Evolutionary conservation across 1,139 yeast species (phyloP).

Genomic region (Blastobotrys arbuscula): DNA sequence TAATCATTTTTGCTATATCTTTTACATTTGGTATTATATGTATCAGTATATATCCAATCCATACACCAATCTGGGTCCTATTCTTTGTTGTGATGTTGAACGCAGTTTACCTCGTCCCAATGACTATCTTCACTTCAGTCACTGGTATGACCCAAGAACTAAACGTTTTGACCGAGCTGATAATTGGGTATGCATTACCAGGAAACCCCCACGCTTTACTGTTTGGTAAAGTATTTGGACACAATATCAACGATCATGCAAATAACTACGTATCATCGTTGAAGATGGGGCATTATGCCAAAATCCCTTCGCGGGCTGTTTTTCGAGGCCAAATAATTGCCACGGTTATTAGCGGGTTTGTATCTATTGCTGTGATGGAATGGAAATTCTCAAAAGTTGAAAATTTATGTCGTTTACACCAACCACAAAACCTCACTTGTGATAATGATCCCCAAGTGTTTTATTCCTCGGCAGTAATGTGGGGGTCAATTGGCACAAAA

Average conservation of each 20-base stretch:
- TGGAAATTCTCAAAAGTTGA: slow-evolving; percentile 47
- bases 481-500: slow-evolving; percentile 65
- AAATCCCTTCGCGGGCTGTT: slow-evolving; percentile 54
- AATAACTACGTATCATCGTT: slow-evolving; percentile 50
- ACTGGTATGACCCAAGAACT: slow-evolving; percentile 51
- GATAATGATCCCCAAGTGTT: slow-evolving; percentile 39
- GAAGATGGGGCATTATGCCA: slow-evolving; percentile 55
- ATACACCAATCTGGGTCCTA: slow-evolving; percentile 50
- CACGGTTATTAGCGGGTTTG: slow-evolving; percentile 32
- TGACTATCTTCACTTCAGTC: slow-evolving; percentile 42
- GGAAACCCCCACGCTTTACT: slow-evolving; percentile 54
- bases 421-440: slow-evolving; percentile 33
- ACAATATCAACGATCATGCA: slow-evolving; percentile 57
- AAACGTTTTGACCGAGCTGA: slow-evolving; percentile 50
- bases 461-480: slow-evolving; percentile 48
- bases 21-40: slow-evolving; percentile 43
- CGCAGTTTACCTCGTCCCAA: slow-evolving; percentile 49
- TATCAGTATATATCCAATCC: slow-evolving; percentile 41
- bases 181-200: slow-evolving; percentile 58
- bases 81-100: slow-evolving; percentile 54
- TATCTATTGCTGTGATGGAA: slow-evolving; percentile 48
- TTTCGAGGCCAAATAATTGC: slow-evolving; percentile 54
- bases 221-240: slow-evolving; percentile 52
- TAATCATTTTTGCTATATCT: slow-evolving; percentile 39
- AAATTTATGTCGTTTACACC: slow-evolving; percentile 44